Evolutionary conservation across 2,329 filamentous ascomycete genomes (phyloP).

Genomic region (Claviceps paspali): DNA sequence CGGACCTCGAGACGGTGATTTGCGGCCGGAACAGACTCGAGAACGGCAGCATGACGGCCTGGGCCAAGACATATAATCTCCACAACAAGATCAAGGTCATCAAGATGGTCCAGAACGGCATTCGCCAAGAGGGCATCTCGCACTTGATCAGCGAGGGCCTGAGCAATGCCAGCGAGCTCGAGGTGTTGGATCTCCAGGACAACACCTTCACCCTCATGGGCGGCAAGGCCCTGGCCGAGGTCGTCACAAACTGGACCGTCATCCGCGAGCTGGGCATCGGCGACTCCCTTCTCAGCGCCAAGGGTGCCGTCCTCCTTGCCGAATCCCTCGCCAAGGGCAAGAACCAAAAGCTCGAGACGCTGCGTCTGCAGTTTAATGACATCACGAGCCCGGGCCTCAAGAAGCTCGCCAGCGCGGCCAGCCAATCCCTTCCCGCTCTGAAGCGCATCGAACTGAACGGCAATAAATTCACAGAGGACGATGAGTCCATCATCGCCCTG

Average conservation of each 20-base stretch:
- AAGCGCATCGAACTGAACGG: conserved; percentile 88
- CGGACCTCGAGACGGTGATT: conserved; percentile 86
- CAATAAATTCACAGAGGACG: conserved; percentile 85
- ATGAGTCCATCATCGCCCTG: conserved; percentile 53
- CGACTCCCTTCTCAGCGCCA: conserved; percentile 69
- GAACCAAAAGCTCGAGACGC: conserved; percentile 64
- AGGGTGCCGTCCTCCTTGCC: conserved; percentile 61
- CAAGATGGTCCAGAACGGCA: conserved; percentile 98
- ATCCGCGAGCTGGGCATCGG: conserved; percentile 76
- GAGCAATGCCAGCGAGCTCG: conserved; percentile 49
- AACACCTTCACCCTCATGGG: conserved; percentile 86
- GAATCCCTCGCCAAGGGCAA: conserved; percentile 57
- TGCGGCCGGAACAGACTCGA: conserved; percentile 93
- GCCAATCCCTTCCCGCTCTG: conserved; percentile 54
- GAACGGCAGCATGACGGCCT: conserved; percentile 90
- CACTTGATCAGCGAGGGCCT: conserved; percentile 68
- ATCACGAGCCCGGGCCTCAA: conserved; percentile 66
- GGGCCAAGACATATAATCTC: conserved; percentile 75
- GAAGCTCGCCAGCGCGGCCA: conserved; percentile 52
- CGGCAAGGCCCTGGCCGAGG: conserved; percentile 61
- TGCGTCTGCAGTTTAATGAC: conserved; percentile 88
- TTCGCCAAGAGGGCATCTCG: conserved; percentile 82
- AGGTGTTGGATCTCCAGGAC: conserved; percentile 82
- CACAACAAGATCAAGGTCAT: conserved; percentile 71
- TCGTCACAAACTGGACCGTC: conserved; percentile 57